phyloP scores from a whole-genome alignment of 129 eudicot genomes.

The Heracleum sosnowskyi region DNA sequence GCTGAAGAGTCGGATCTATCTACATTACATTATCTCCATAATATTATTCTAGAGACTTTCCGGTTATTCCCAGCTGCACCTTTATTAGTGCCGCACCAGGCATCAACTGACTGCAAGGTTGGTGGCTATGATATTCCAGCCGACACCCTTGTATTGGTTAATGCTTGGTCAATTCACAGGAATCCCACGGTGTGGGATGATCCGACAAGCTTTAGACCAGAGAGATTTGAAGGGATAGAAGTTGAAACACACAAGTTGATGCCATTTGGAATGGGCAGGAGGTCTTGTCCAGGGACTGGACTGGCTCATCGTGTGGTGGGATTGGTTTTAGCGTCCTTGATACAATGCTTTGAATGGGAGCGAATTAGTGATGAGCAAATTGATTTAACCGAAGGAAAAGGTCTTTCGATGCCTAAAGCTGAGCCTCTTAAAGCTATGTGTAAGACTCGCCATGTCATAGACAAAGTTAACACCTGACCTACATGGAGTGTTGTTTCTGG shows the following conservation, averaged over 20 bases:
- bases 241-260: constrained; percentile 19
- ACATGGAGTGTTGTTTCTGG: neutral
- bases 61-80: constrained; percentile 33
- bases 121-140: constrained; percentile 29
- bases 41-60: constrained; percentile 25
- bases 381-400: constrained; percentile 30
- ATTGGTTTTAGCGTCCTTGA: too few species aligned
- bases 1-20: constrained; percentile 22
- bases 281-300: constrained; percentile 34
- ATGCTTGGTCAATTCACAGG: constrained; percentile 36
- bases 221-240: constrained; percentile 35
- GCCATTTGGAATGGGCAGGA: constrained; percentile 51
- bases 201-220: constrained; percentile 35
- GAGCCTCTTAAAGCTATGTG: constrained; percentile 34
- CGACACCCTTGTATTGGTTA: constrained; percentile 28
- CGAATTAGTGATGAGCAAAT: constrained; percentile 8
- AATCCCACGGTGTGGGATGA: constrained; percentile 33
- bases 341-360: constrained; percentile 48
- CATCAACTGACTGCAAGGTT: constrained; percentile 25
- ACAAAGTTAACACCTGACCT: neutral
- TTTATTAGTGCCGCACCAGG: constrained; percentile 25
- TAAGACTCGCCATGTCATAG: constrained; percentile 17
- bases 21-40: constrained; percentile 20
- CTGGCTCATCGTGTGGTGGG: constrained; percentile 25
- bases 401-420: constrained; percentile 34